These are phyloP conservation scores for Kodamaea kaohsiungensis DNA, from an alignment of 805 yeast genomes.

Conservation along the genomic window DNA sequence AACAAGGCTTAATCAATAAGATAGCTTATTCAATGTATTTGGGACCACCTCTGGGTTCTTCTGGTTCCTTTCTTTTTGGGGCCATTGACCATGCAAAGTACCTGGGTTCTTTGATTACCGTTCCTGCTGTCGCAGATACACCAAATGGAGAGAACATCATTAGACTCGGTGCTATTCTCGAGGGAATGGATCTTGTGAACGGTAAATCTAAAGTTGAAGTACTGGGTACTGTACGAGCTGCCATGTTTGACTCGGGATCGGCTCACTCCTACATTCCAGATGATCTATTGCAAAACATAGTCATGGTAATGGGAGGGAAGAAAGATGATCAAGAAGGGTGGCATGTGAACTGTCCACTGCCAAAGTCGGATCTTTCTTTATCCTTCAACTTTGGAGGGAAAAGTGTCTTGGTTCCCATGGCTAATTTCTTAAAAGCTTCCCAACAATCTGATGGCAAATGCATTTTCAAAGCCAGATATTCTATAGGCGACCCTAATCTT, in stretches of 20 bases:
- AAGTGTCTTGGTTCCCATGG: constrained; percentile 8
- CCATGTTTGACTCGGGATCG: background rate
- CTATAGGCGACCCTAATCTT: background rate
- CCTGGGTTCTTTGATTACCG: constrained; percentile 41
- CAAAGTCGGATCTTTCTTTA: background rate
- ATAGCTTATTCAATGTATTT: constrained; percentile 65
- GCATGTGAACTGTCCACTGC: background rate
- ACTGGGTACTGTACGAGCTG: background rate
- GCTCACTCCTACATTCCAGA: background rate
- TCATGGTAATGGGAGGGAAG: background rate
- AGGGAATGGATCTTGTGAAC: background rate
- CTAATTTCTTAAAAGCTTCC: background rate
- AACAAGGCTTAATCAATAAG: constrained; percentile 56
- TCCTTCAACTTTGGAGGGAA: constrained; percentile 5
- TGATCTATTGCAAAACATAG: background rate
- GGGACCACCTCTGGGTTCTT: constrained; percentile 37
- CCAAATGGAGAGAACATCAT: background rate
- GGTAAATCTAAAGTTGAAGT: background rate
- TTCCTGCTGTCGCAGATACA: constrained; percentile 31
- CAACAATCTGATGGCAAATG: background rate
- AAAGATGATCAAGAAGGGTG: background rate
- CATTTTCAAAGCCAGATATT: background rate
- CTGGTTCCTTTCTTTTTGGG: constrained; percentile 67
- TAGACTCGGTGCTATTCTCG: background rate
- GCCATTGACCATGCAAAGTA: constrained; percentile 69